These are phyloP conservation scores for Vigna nakashimae DNA, from an alignment of 306 rosid species.

Conservation along the genomic window DNA sequence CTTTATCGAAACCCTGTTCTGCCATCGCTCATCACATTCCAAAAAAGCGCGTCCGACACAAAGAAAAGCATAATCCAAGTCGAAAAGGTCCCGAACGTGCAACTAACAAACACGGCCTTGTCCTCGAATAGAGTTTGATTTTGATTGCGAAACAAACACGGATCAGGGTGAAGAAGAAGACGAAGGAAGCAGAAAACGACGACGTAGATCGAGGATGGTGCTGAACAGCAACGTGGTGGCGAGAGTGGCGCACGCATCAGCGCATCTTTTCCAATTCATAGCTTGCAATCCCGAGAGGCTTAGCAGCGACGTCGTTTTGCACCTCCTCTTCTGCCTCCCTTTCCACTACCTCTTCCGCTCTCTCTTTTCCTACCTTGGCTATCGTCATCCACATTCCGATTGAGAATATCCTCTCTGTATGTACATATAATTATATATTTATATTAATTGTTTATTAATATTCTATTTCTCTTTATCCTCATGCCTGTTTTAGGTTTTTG, in stretches of 20 bases:
- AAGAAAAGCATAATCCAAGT: neutral
- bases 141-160: neutral
- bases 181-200: conserved; percentile 34
- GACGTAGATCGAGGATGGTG: conserved; percentile 65
- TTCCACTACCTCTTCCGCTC: conserved; percentile 49
- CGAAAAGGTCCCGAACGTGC: neutral
- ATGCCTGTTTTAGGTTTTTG: neutral
- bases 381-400: conserved; percentile 39
- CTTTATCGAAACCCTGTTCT: too few relatives aligned
- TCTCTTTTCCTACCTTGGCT: conserved; percentile 50
- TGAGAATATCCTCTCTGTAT: neutral
- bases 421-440: neutral
- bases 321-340: conserved; percentile 76
- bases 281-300: conserved; percentile 84
- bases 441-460: neutral
- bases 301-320: conserved; percentile 58
- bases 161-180: neutral
- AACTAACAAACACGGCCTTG: conserved; percentile 3
- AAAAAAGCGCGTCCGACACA: neutral
- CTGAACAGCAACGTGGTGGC: conserved; percentile 63
- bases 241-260: conserved; percentile 69
- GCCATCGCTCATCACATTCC: too few relatives aligned
- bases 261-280: conserved; percentile 69
- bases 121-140: neutral
- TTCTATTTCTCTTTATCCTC: neutral